Evolutionary conservation across 176 grass and related monocot species (phyloP).

Genomic region (Aechmea fasciata): DNA sequence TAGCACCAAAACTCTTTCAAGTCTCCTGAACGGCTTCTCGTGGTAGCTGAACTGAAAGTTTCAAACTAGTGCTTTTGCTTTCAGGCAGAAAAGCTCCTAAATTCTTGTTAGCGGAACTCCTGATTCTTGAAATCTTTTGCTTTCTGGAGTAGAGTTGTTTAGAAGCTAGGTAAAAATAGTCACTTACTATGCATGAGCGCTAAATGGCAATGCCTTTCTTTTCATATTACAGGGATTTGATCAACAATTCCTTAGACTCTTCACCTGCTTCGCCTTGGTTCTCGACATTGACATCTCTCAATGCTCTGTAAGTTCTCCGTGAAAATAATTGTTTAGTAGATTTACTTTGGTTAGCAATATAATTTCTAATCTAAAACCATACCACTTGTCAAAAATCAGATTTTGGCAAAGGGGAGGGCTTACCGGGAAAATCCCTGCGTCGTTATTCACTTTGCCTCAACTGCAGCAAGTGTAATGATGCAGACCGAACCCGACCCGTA

Average conservation of each 20-base stretch:
- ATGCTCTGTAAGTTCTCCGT: conserved; percentile 36
- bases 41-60: no score
- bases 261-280: conserved; percentile 46
- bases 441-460: conserved; percentile 37
- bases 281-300: conserved; percentile 30
- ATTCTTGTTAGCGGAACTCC: no score
- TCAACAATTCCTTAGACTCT: conserved; percentile 38
- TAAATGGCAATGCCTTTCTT: not conserved
- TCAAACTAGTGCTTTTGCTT: no score
- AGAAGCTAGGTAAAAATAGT: not conserved
- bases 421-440: conserved; percentile 37
- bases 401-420: conserved; percentile 33
- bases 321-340: conserved; percentile 7
- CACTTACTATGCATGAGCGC: not conserved
- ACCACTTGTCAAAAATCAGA: conserved; percentile 25
- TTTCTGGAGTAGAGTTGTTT: no score
- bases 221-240: conserved; percentile 38
- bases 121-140: no score
- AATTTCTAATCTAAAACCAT: not conserved
- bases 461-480: conserved; percentile 72
- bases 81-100: no score
- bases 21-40: no score
- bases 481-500: no score
- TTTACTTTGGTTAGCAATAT: not conserved
- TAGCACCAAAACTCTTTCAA: no score